Evolutionary conservation across 768 basidiomycete species (phyloP).

Genomic region (Suillus bovinus): DNA sequence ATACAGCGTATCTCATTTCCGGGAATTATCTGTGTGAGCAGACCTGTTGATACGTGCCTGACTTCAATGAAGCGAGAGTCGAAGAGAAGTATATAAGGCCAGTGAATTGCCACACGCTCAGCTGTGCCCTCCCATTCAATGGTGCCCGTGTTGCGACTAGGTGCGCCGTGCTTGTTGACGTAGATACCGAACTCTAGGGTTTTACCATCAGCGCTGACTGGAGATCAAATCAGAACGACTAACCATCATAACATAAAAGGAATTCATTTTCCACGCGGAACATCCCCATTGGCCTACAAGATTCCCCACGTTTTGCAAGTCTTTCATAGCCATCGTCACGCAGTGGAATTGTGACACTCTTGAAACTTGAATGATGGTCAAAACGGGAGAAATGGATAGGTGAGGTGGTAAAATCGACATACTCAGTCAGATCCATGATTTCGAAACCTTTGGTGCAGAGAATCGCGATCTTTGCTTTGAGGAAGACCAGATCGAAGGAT

Average conservation of each 20-base stretch:
- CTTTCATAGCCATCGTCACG: conserved; percentile 71
- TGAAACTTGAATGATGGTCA: conserved; percentile 51
- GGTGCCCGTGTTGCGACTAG: conserved; percentile 64
- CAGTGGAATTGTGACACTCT: conserved; percentile 87
- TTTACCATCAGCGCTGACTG: conserved; percentile 8
- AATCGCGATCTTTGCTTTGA: conserved; percentile 92
- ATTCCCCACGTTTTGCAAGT: conserved; percentile 78
- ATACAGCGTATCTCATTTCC: conserved; percentile 83
- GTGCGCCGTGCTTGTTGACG: conserved; percentile 90
- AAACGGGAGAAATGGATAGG: not conserved
- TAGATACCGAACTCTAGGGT: conserved; percentile 84
- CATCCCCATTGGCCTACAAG: conserved; percentile 84
- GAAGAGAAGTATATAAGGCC: conserved; percentile 86
- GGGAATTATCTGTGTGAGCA: conserved; percentile 78
- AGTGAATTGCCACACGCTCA: conserved; percentile 85
- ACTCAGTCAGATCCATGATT: conserved; percentile 96
- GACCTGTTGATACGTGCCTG: conserved; percentile 77
- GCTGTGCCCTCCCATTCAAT: conserved; percentile 97
- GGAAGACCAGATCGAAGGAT: conserved; percentile 86
- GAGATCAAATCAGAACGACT: conserved; percentile 17
- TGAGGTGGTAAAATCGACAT: conserved; percentile 28
- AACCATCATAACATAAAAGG: conserved; percentile 86
- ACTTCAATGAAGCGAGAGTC: conserved; percentile 91
- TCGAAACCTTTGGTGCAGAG: conserved; percentile 94
- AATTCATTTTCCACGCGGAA: conserved; percentile 90